These are phyloP conservation scores for Byssoonygena ceratinophila DNA, from an alignment of 2,329 filamentous ascomycete species.

Conservation along the genomic window DNA sequence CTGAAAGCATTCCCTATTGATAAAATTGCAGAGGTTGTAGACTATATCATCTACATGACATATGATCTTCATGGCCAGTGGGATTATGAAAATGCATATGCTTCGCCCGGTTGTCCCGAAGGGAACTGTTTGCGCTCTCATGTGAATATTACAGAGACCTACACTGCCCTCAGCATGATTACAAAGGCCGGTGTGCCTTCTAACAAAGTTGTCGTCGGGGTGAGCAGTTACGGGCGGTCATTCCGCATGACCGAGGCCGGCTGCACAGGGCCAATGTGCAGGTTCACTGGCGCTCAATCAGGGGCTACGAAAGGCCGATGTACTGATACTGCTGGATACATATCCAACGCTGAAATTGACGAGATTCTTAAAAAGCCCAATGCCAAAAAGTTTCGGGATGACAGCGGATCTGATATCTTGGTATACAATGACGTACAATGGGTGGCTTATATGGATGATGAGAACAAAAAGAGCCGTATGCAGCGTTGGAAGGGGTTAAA, in stretches of 20 bases:
- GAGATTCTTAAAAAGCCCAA: constrained; percentile 5
- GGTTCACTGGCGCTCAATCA: constrained; percentile 26
- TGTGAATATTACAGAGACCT: constrained; percentile 34
- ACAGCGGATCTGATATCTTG: constrained; percentile 9
- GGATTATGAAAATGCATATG: constrained; percentile 17
- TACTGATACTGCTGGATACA: constrained; percentile 32
- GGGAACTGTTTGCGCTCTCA: constrained; percentile 31
- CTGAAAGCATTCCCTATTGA: constrained; percentile 22
- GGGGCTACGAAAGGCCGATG: constrained; percentile 26
- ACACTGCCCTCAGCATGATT: constrained; percentile 27
- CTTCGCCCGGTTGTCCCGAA: constrained; percentile 18
- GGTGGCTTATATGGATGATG: constrained; percentile 17
- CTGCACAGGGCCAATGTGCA: constrained; percentile 27
- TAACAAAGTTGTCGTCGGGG: constrained; percentile 27
- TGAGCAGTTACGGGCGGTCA: constrained; percentile 29
- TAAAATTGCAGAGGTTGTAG: constrained; percentile 21
- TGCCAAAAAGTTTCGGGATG: constrained; percentile 1
- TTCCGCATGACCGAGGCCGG: constrained; percentile 27
- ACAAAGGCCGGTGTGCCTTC: constrained; percentile 31
- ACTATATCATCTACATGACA: constrained; percentile 31
- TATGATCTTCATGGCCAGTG: constrained; percentile 28
- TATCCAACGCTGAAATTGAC: constrained; percentile 18
- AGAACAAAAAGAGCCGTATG: constrained; percentile 16
- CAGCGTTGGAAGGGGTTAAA: constrained; percentile 14
- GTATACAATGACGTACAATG: not conserved